Evolutionary conservation across 768 basidiomycete species (phyloP), one percentile per base, ranked within the genome.

Genomic region (Tulasnella sp.): DNA sequence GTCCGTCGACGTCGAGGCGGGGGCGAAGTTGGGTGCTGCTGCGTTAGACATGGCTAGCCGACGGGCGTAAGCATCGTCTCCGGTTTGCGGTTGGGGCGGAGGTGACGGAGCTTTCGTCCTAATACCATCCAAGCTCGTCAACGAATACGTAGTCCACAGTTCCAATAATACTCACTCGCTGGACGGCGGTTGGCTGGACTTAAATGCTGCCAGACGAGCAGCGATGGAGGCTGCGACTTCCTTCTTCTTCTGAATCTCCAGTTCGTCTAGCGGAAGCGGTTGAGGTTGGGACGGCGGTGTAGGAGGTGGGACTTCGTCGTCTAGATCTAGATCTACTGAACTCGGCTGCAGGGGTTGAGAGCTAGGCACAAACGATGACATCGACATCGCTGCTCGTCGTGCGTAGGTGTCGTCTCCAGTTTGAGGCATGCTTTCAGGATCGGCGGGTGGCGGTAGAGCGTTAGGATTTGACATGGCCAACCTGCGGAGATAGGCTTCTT

Each of bases 51-150:
- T 84, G 3, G 86, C 86, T 17, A 89, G 76, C 26, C 87, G 86
- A 22, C 86, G 84, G 35, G 88, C 82, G 76, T 89, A 89, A 0
- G 86, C 90, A 73, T 91, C 89, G 73, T 91, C 90, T 34, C 88
- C 89, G 0, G 86, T 70, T 44, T 52, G 59, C 37, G 47, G 44
- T 26, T 3, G 52, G 4, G 52, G 52, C 14, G 52, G n/a, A 29
- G 52, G 52, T 29, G 52, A 59, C 14, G 52, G 26, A 6, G 1
- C 22, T 12, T 59, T 59, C 26, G 52, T 59, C 22, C 52, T 59
- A n/a, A 11, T 11, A 12, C 5, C n/a, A 7, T 5, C 12, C 5
- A n/a, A 2, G 22, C 26, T 11, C 3, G 22, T 59, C 29, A 59
- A 29, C 2, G 4, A 12, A 4, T 26, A 59, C 9, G 12, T 12